Base-by-base conservation (phyloP, 2,329 filamentous ascomycete genomes). In the Arthrocladium fulminans region DNA sequence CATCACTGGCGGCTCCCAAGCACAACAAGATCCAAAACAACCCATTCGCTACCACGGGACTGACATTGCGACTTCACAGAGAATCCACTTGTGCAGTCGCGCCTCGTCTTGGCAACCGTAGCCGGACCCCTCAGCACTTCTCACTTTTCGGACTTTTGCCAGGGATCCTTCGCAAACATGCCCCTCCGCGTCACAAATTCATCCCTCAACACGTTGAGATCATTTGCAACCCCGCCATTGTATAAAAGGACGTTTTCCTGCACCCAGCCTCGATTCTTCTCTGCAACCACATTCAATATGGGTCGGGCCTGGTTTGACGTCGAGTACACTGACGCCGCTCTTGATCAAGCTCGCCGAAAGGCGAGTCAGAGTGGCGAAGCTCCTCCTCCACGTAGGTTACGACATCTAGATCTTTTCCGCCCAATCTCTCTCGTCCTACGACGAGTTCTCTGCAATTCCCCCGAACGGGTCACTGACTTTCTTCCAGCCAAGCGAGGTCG, bases 271-370 rank as follows among this genome's bases (percentile, higher is more conserved):
- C 51, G 27, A 49, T 53, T 53, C 42, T 48, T 39, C 52, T 55
- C 53, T 39, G 50, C 53, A 20, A 55, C 85, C 67, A 71, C 83
- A 63, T 72, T 77, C 75, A 82, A 76, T 69, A 95, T 94, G 88
- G 72, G 75, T 65, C 81, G 83, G 68, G 81, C 81, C 73, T 86
- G 73, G 74, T 88, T 90, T 73, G 83, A 89, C 55, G 64, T 94
- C 59, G 72, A 84, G 65, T 73, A 74, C 66, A 72, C 75, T 67
- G 72, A 69, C 65, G 24, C 30, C 25, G 19, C 15, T 13, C 41
- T 24, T 9, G 23, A 22, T 24, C 44, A 39, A 22, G 22, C 19
- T 40, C n/a, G 22, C 15, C 20, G 38, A 55, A 49, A 47, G 20
- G 40, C 13, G 48, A 20, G 12, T 66, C 67, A 52, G 69, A 76